Evolutionary conservation across 116 monocot genomes (phyloP).

Genomic region (Posidonia oceanica): DNA sequence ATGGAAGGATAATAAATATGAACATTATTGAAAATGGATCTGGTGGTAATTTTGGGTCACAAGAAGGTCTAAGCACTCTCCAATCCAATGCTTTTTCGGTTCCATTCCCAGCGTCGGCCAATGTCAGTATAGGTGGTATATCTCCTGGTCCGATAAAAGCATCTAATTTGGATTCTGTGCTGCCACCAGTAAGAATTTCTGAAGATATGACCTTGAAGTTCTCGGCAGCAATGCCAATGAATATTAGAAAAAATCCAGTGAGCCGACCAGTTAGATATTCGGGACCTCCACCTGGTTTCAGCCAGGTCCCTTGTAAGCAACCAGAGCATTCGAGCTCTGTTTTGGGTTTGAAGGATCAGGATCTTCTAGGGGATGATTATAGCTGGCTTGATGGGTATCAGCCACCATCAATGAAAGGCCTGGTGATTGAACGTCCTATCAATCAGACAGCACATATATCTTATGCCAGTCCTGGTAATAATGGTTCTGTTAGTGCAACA

Average conservation of each 20-base stretch:
- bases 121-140: constrained; percentile 2
- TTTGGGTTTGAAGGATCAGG: constrained; percentile 16
- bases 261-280: constrained; percentile 65
- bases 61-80: constrained; percentile 16
- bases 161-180: constrained; percentile 36
- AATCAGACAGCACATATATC: constrained; percentile 11
- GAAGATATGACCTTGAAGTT: constrained; percentile 21
- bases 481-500: constrained; percentile 8
- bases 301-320: constrained; percentile 26
- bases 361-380: constrained; percentile 53
- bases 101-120: constrained; percentile 12
- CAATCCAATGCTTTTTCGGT: constrained; percentile 12
- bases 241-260: constrained; percentile 67
- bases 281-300: constrained; percentile 92
- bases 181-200: constrained; percentile 17
- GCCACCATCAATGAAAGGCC: constrained; percentile 20
- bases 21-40: constrained; percentile 34
- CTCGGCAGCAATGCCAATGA: constrained; percentile 14
- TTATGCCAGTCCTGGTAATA: constrained; percentile 5
- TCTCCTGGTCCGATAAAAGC: constrained; percentile 27
- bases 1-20: constrained; percentile 26
- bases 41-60: constrained; percentile 11
- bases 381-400: constrained; percentile 85
- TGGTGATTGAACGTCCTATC: neutral
- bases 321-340: neutral